These are phyloP conservation scores for Gorgonomyces haynaldii DNA, from an alignment of 192 early-diverging fungal genomes.

Conservation along the genomic window DNA sequence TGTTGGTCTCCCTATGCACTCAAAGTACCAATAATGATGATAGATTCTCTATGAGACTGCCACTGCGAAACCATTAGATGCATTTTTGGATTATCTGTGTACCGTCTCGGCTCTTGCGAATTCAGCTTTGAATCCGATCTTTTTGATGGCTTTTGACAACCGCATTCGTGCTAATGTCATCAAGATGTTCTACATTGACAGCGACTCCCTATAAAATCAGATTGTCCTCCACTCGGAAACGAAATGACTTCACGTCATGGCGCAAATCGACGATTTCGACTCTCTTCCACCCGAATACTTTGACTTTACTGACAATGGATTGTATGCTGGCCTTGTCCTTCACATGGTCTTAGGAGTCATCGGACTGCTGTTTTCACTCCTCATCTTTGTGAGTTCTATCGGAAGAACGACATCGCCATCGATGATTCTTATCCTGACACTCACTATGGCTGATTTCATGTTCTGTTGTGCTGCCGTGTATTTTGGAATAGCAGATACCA, in stretches of 20 bases:
- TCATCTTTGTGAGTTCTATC: not conserved
- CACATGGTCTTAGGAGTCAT: not conserved
- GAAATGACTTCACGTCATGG: too few species aligned
- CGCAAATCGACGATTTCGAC: too few species aligned
- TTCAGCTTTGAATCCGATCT: not conserved
- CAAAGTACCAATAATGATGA: slow-evolving; percentile 1
- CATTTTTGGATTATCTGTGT: not conserved
- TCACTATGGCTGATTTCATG: slow-evolving; percentile 3
- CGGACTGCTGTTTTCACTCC: not conserved
- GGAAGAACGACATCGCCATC: not conserved
- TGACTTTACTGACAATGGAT: too few species aligned
- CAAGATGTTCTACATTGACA: slow-evolving; percentile 3
- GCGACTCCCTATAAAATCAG: too few species aligned
- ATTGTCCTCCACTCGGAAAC: too few species aligned
- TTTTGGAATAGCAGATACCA: not conserved
- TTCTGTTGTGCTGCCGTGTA: not conserved
- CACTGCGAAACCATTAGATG: too few species aligned
- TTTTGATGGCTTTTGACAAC: not conserved
- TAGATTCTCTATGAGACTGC: not conserved
- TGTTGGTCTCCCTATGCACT: not conserved
- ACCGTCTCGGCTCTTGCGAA: not conserved
- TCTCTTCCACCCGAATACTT: too few species aligned
- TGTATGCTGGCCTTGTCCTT: too few species aligned
- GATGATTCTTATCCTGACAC: slow-evolving; percentile 1
- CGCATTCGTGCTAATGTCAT: not conserved